Evolutionary conservation across 257 asterid genomes (phyloP).

Genomic region (Rehmannia glutinosa): DNA sequence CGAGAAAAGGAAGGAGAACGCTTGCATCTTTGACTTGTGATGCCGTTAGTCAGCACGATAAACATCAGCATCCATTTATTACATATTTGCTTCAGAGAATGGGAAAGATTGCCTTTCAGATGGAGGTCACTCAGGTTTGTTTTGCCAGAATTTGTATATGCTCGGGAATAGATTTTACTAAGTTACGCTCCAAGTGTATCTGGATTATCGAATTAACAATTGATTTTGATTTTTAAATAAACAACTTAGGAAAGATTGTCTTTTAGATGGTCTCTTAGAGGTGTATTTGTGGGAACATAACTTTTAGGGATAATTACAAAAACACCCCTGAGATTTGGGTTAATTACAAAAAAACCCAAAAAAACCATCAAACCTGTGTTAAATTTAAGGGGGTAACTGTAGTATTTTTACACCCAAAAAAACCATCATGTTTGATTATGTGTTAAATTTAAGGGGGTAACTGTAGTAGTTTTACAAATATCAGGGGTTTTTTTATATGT

Average conservation of each 20-base stretch:
- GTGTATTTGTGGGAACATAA: neutral
- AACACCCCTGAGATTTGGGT: no score
- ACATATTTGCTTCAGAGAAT: constrained; percentile 71
- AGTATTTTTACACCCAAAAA: no score
- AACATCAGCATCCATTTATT: constrained; percentile 44
- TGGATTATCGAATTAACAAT: neutral
- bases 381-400: no score
- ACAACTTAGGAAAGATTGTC: neutral
- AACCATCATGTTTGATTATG: no score
- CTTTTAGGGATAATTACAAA: no score
- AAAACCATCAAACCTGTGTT: no score
- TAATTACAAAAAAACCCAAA: no score
- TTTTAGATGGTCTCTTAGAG: neutral
- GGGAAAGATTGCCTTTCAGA: constrained; percentile 67
- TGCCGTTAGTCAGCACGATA: constrained; percentile 27
- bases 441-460: no score
- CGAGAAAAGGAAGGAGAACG: constrained; percentile 60
- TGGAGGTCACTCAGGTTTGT: constrained; percentile 72
- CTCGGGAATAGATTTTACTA: no score
- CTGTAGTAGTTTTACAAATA: no score
- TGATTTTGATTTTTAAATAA: neutral
- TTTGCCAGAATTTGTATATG: neutral
- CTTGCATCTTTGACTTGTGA: constrained; percentile 53
- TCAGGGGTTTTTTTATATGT: no score
- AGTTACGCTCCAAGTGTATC: no score